phyloP scores from a whole-genome alignment of 768 basidiomycete species.

The Inosperma sp. region DNA sequence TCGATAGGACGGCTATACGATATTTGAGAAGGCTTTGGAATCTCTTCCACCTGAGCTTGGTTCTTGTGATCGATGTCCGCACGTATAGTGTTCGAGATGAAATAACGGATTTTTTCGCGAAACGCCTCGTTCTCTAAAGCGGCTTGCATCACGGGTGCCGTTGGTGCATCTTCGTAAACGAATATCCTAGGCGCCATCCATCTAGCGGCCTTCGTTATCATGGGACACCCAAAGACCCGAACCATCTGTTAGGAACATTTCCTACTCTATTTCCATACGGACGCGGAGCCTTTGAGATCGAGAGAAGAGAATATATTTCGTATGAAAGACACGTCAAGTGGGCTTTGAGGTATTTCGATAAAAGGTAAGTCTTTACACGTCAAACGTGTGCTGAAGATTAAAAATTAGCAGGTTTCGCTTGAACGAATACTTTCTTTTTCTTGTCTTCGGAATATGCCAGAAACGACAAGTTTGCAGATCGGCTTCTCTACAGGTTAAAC shows the following conservation, averaged over 20 bases:
- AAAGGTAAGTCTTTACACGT: not conserved
- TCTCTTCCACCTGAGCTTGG: slow-evolving; percentile 10
- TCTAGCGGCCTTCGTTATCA: too few species aligned
- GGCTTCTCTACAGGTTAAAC: not conserved
- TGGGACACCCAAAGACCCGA: too few species aligned
- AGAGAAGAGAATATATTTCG: not conserved
- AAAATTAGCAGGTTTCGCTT: slow-evolving; percentile 1
- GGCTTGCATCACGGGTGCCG: slow-evolving; percentile 13
- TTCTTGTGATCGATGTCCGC: slow-evolving; percentile 27
- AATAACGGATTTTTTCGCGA: slow-evolving; percentile 21
- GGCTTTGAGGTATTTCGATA: not conserved
- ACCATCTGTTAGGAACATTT: slow-evolving; percentile 2
- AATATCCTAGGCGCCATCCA: too few species aligned
- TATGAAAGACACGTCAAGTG: slow-evolving; percentile 1
- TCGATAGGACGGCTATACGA: slow-evolving; percentile 34
- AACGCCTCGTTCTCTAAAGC: slow-evolving; percentile 27
- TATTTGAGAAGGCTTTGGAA: slow-evolving; percentile 19
- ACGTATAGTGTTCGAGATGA: slow-evolving; percentile 28
- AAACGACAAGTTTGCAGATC: not conserved
- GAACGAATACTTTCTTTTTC: slow-evolving; percentile 4
- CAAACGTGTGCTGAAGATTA: not conserved
- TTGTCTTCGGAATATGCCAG: slow-evolving; percentile 3
- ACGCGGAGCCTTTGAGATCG: not conserved
- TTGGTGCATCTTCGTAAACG: slow-evolving; percentile 28
- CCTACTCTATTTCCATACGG: slow-evolving; percentile 1